Conservation (phyloP, 768 basidiomycete species). For the Sistotremastrum suecicum region DNA sequence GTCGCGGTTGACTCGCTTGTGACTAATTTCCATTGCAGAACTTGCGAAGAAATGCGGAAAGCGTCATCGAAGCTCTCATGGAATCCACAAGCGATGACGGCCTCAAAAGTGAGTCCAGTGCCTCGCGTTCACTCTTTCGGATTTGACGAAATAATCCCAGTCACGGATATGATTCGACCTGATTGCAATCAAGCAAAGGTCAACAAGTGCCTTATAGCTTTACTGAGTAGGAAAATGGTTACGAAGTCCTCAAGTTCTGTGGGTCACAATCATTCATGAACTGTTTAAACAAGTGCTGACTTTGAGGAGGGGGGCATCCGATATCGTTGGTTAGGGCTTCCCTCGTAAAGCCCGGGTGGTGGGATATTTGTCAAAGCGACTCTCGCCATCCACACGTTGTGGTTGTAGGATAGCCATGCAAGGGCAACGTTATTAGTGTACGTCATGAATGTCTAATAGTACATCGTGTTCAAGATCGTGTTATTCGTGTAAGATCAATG, state of each 20-base stretch:
- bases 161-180: conserved; percentile 29
- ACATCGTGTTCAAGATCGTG: no score
- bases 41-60: conserved; percentile 66
- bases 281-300: no score
- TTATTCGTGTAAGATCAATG: no score
- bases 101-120: conserved; percentile 40
- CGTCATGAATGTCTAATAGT: no score
- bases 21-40: conserved; percentile 25
- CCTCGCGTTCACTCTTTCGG: not conserved
- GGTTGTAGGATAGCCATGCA: no score
- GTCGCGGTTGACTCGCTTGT: not conserved
- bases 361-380: no score
- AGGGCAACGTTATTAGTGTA: no score
- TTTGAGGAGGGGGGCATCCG: no score
- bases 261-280: conserved; percentile 8
- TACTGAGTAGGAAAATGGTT: conserved; percentile 78
- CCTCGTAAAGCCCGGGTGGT: no score
- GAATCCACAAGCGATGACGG: conserved; percentile 39
- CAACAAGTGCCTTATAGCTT: conserved; percentile 85
- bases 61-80: conserved; percentile 64
- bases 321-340: no score
- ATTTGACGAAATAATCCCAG: not conserved
- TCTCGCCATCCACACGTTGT: no score
- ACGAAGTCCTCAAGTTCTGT: conserved; percentile 58
- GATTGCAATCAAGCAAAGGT: conserved; percentile 83